These are phyloP conservation scores for Epichloe aotearoae DNA, from an alignment of 2,329 filamentous ascomycete species.

Conservation along the genomic window DNA sequence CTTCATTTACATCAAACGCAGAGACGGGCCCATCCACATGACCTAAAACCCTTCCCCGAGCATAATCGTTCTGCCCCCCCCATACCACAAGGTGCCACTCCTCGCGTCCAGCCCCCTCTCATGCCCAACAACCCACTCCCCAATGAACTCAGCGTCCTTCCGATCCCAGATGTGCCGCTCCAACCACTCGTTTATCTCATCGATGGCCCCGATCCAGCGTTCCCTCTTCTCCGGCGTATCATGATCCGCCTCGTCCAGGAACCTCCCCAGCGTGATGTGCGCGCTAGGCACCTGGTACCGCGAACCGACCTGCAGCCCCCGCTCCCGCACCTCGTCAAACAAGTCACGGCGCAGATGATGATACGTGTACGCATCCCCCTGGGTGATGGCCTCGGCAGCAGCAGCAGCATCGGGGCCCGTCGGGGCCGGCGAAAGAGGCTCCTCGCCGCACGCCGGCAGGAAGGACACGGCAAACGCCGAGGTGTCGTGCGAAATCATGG, in stretches of 20 bases:
- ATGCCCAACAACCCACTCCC: slow-evolving; percentile 80
- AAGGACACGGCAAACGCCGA: slow-evolving; percentile 80
- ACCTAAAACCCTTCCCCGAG: slow-evolving; percentile 45
- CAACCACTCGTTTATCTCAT: slow-evolving; percentile 66
- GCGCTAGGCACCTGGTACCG: slow-evolving; percentile 82
- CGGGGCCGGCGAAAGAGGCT: slow-evolving; percentile 23
- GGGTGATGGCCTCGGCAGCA: slow-evolving; percentile 20
- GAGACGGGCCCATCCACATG: not conserved
- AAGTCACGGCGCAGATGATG: slow-evolving; percentile 79
- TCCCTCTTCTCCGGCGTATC: slow-evolving; percentile 43
- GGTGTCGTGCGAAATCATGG: slow-evolving; percentile 70
- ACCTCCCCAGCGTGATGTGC: slow-evolving; percentile 78
- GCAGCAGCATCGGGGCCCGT: slow-evolving; percentile 22
- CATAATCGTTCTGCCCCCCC: slow-evolving; percentile 58
- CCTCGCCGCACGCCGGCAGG: slow-evolving; percentile 58
- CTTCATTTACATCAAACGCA: not conserved
- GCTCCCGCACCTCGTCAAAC: slow-evolving; percentile 45
- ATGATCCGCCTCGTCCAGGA: slow-evolving; percentile 55
- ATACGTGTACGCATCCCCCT: slow-evolving; percentile 64
- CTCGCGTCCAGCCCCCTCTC: slow-evolving; percentile 64
- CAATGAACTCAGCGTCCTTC: slow-evolving; percentile 29
- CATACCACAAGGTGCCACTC: slow-evolving; percentile 75
- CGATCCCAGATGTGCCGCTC: slow-evolving; percentile 56
- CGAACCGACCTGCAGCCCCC: slow-evolving; percentile 59
- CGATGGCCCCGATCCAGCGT: slow-evolving; percentile 56